Conservation (phyloP, 2,329 filamentous ascomycete species). For the Fusarium liriodendri region DNA sequence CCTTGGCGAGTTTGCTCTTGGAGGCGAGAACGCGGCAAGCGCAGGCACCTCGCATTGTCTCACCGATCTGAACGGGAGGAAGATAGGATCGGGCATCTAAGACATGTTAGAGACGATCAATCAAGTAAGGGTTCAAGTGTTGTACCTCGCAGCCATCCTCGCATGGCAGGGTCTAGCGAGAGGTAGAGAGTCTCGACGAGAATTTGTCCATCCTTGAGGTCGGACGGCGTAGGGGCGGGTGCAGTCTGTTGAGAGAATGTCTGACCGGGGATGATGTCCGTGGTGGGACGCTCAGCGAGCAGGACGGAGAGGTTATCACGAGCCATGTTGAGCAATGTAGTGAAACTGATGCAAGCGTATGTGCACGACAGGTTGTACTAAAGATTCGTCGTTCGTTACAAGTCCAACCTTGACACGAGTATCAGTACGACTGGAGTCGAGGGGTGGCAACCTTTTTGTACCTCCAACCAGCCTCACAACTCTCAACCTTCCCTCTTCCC, state of each 20-base stretch:
- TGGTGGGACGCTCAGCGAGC: slow-evolving; percentile 72
- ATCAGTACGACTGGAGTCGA: not conserved
- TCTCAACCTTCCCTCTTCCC: not conserved
- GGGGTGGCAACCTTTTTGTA: not conserved
- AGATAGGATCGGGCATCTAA: slow-evolving; percentile 68
- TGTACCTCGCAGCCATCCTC: slow-evolving; percentile 73
- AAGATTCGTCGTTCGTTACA: not conserved
- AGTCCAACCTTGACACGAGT: not conserved
- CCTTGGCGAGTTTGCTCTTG: slow-evolving; percentile 64
- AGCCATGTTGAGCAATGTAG: slow-evolving; percentile 47
- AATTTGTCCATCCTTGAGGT: slow-evolving; percentile 73
- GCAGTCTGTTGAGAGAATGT: slow-evolving; percentile 69
- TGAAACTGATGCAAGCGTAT: not conserved
- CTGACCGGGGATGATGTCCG: slow-evolving; percentile 70
- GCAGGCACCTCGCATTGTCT: slow-evolving; percentile 73
- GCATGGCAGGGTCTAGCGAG: slow-evolving; percentile 81
- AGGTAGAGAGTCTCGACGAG: slow-evolving; percentile 72
- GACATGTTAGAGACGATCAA: not conserved
- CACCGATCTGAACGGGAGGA: slow-evolving; percentile 74
- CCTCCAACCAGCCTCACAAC: not conserved
- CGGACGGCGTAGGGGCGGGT: slow-evolving; percentile 61
- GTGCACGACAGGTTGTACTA: not conserved
- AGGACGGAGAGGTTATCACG: slow-evolving; percentile 63
- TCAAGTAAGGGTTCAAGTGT: no score
- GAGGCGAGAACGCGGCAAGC: slow-evolving; percentile 72